Conservation (phyloP, 495 filamentous ascomycete species). For the Neurospora terricola region DNA sequence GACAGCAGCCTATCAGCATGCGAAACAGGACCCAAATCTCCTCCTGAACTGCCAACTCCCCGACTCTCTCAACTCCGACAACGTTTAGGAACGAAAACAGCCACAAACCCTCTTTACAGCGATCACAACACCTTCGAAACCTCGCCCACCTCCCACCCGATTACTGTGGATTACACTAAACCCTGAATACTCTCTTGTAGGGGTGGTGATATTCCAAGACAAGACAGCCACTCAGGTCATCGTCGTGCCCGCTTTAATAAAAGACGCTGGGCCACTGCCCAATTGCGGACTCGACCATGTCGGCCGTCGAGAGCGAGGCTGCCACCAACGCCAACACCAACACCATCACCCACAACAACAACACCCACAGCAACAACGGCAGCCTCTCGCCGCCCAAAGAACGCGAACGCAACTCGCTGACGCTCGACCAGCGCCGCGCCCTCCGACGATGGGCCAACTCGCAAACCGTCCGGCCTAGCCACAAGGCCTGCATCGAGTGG, state of each 20-base stretch:
- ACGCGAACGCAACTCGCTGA: conserved; percentile 42
- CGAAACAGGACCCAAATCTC: background rate
- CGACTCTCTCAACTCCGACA: background rate
- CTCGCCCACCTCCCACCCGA: background rate
- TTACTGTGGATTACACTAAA: background rate
- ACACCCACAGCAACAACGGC: background rate
- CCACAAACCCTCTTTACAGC: background rate
- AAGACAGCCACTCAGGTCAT: background rate
- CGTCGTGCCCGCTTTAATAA: background rate
- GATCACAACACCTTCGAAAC: background rate
- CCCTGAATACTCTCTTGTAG: background rate
- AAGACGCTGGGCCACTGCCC: background rate
- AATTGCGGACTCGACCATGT: background rate
- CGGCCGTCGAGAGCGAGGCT: background rate
- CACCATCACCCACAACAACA: background rate
- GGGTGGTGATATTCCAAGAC: background rate
- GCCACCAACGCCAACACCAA: background rate
- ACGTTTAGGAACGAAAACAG: background rate
- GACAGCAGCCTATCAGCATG: background rate
- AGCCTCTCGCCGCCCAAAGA: conserved; percentile 25
- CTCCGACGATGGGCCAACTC: conserved; percentile 41
- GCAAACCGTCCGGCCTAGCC: conserved; percentile 37
- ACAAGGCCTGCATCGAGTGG: conserved; percentile 46
- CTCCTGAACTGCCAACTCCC: background rate
- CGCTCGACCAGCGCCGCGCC: conserved; percentile 42